phyloP scores from a whole-genome alignment of 164 flowering plant species.

The Cinnamomum chago region DNA sequence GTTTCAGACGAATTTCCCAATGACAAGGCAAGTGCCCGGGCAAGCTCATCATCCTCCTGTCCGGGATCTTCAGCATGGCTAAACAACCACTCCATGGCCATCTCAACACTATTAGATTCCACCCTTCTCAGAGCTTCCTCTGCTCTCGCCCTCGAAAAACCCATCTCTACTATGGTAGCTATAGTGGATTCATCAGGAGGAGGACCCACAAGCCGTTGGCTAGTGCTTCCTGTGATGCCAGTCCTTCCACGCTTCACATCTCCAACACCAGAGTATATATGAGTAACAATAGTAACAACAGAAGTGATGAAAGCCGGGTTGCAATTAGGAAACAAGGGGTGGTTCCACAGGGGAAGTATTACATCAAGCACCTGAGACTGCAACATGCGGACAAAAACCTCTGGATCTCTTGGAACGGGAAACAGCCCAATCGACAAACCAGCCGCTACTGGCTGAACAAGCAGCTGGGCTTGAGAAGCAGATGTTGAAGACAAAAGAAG shows the following conservation, averaged over 20 bases:
- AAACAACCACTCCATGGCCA: constrained; percentile 98
- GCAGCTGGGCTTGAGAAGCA: constrained; percentile 71
- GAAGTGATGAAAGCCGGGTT: constrained; percentile 54
- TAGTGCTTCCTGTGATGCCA: constrained; percentile 46
- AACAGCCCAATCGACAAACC: constrained; percentile 82
- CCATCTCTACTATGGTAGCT: constrained; percentile 90
- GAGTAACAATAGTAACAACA: constrained; percentile 64
- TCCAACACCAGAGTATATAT: constrained; percentile 78
- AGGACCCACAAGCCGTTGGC: constrained; percentile 52
- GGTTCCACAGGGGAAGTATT: constrained; percentile 87
- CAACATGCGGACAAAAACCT: constrained; percentile 73
- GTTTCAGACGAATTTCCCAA: constrained; percentile 74
- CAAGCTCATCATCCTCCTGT: constrained; percentile 94
- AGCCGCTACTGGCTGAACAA: constrained; percentile 85
- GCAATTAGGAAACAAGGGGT: constrained; percentile 73
- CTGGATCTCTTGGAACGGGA: constrained; percentile 88
- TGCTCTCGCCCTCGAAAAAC: constrained; percentile 85
- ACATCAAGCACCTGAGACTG: constrained; percentile 88
- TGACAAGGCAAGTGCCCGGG: constrained; percentile 90
- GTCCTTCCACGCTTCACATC: constrained; percentile 56
- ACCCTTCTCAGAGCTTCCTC: constrained; percentile 87
- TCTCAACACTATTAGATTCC: constrained; percentile 84
- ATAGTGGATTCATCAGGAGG: constrained; percentile 90
- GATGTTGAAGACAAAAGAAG: constrained; percentile 63
- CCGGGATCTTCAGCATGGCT: constrained; percentile 90